Percentiles rank a stretch among this genome's conserved stretches.
Conservation (phyloP, 164 flowering plant species). For the Tinospora cordifolia region DNA sequence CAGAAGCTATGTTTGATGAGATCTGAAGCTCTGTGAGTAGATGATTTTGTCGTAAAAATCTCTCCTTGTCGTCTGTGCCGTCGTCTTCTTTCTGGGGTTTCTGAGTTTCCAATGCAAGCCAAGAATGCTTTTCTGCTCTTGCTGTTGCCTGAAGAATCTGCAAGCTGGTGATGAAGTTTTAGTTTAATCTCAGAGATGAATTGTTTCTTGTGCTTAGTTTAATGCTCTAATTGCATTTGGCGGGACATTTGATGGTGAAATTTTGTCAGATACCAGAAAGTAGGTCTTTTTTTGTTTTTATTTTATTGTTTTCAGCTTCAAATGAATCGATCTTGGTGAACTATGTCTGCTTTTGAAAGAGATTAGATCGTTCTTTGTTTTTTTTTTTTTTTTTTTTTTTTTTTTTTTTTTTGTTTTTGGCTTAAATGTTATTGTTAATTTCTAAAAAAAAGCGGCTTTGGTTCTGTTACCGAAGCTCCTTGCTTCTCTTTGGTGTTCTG, state of each 20-base stretch:
- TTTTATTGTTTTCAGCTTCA: not conserved
- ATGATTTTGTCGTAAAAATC: not conserved
- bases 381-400: not conserved
- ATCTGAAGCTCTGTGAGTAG: not conserved
- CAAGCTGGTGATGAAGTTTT: not conserved
- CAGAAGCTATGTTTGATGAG: not conserved
- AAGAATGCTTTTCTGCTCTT: not conserved
- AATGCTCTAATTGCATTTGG: not conserved
- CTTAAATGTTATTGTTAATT: conserved; percentile 24
- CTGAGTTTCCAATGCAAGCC: not conserved
- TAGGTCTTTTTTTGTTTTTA: too few relatives aligned
- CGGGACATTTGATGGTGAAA: not conserved
- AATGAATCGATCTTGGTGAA: not conserved
- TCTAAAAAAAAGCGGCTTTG: conserved; percentile 22
- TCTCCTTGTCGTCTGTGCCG: not conserved
- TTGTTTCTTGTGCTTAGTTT: not conserved
- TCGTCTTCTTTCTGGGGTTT: not conserved
- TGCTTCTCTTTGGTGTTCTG: conserved; percentile 19
- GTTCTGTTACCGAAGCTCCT: conserved; percentile 22
- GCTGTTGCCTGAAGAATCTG: not conserved
- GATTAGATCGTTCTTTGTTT: conserved; percentile 1
- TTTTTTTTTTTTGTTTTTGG: conserved; percentile 3
- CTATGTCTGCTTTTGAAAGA: not conserved
- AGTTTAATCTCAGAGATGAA: not conserved
- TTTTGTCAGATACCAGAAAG: not conserved